Evolutionary conservation across 192 early-diverging fungal genomes (phyloP), one percentile per base, ranked within the genome.

Genomic region (Coemansia sp.): DNA sequence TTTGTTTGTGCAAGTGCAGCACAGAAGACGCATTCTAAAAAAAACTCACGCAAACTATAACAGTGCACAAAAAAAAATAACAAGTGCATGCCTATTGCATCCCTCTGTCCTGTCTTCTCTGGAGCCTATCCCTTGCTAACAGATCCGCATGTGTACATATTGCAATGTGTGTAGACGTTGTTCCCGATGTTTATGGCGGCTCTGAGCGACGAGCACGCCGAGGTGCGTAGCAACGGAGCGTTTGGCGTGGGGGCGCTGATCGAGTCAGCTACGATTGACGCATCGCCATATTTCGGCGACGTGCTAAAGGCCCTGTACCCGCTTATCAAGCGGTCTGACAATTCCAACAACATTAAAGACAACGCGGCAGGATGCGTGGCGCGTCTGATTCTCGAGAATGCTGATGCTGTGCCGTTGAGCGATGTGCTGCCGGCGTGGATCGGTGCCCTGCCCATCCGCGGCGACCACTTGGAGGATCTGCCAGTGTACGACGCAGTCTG

Each of bases 161-260:
- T 46, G 57, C 6, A 44, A 32, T 30, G 19, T 23, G 13, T 70
- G 64, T 80, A 85, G 80, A 73, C 75, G 35, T 62, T 97, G 46
- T 86, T 95, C 66, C 80, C 87, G 19, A 64, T 96, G 9, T 89
- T 93, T 64, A 72, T 92, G 67, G 80, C 86, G 49, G 93, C 86
- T 30, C 85, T 95, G 59, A 67, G 67, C 9, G 95, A 96, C 79
- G 84, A 90, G 67, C 89, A 93, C 59, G 84, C 90, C 13, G 91
- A 94, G 81, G 93, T 97, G 23, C 82, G 87, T 44, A 95, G 94
- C 75, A 97, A 97, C 72, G 92, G 91, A 43, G 91, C 93, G 3
- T 97, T 82, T 78, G 91, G 88, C 16, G 81, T 92, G 57, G 95
- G 95, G 35, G 86, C 89, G 53, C 79, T 96, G 42, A 84, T 88